Percentiles rank a stretch among this genome's conserved stretches.
Conservation (phyloP, 2,329 filamentous ascomycete species). For the Xylaria sp. region DNA sequence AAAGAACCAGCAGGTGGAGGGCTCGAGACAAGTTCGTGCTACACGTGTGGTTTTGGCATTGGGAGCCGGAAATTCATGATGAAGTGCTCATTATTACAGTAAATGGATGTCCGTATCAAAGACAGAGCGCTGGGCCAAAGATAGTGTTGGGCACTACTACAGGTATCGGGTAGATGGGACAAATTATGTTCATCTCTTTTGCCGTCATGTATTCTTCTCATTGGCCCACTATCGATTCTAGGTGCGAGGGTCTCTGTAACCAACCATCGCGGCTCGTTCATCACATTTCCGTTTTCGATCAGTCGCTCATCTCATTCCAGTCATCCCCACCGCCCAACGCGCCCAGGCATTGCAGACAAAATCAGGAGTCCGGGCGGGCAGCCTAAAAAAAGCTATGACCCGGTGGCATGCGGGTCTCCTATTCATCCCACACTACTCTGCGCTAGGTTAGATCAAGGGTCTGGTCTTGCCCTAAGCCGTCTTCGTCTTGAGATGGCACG, state of each 20-base stretch:
- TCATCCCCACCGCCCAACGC: background rate
- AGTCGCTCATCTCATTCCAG: conserved; percentile 1
- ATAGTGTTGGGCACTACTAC: no score
- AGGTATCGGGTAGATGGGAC: no score
- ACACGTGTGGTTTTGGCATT: no score
- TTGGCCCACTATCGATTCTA: conserved; percentile 11
- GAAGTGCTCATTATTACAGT: no score
- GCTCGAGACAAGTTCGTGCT: no score
- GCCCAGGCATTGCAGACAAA: background rate
- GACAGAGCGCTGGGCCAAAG: no score
- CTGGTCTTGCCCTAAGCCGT: background rate
- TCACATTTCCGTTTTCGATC: conserved; percentile 4
- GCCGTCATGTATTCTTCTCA: background rate
- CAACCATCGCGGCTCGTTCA: conserved; percentile 17
- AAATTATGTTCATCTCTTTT: conserved; percentile 22
- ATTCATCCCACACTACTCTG: conserved; percentile 1
- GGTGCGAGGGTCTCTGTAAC: background rate
- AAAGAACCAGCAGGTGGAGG: no score
- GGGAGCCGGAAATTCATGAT: no score
- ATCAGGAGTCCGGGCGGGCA: conserved; percentile 6
- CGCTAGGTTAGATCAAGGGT: background rate
- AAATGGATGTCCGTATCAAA: no score
- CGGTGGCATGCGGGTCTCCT: conserved; percentile 6
- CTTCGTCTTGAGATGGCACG: conserved; percentile 6
- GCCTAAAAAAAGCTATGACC: background rate